Percentiles rank a stretch among this genome's conserved stretches.
Evolutionary conservation across 2,329 filamentous ascomycete species (phyloP).

Genomic region (Penicillium sp.): DNA sequence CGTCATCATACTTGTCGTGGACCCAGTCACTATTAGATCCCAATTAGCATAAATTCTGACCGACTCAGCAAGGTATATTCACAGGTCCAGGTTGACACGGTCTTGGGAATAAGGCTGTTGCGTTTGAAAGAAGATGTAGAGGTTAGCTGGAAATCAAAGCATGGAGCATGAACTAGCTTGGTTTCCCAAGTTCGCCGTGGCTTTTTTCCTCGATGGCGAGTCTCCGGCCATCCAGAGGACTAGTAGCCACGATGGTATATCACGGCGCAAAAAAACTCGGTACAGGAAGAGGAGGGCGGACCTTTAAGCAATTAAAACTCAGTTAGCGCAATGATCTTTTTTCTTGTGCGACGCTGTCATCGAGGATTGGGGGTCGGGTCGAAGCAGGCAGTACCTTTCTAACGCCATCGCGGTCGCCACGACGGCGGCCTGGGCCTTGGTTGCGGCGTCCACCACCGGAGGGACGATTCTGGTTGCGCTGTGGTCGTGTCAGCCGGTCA

Average conservation of each 20-base stretch:
- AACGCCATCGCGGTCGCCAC: slow-evolving; percentile 82
- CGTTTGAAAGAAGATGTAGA: slow-evolving; percentile 35
- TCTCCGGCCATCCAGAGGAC: slow-evolving; percentile 26
- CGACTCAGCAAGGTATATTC: slow-evolving; percentile 16
- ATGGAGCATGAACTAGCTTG: slow-evolving; percentile 34
- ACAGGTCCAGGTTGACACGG: slow-evolving; percentile 49
- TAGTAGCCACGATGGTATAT: slow-evolving; percentile 25
- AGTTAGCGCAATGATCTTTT: slow-evolving; percentile 11
- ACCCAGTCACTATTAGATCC: slow-evolving; percentile 76
- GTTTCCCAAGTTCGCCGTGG: slow-evolving; percentile 32
- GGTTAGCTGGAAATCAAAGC: slow-evolving; percentile 47
- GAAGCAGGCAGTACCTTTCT: slow-evolving; percentile 69
- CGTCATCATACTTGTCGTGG: slow-evolving; percentile 83
- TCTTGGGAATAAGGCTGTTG: slow-evolving; percentile 49
- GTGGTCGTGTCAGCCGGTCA: slow-evolving; percentile 14
- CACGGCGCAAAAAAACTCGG: slow-evolving; percentile 41
- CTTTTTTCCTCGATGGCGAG: slow-evolving; percentile 22
- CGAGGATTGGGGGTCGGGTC: background rate
- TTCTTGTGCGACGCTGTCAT: slow-evolving; percentile 5
- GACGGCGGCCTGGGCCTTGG: slow-evolving; percentile 67
- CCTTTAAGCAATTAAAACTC: slow-evolving; percentile 26
- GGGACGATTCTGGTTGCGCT: slow-evolving; percentile 29
- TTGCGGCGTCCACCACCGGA: slow-evolving; percentile 36
- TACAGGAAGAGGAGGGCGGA: slow-evolving; percentile 46
- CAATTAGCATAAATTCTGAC: slow-evolving; percentile 5